Base-by-base conservation (phyloP, 169 alveolate species). In the Plasmodium vivax region DNA sequence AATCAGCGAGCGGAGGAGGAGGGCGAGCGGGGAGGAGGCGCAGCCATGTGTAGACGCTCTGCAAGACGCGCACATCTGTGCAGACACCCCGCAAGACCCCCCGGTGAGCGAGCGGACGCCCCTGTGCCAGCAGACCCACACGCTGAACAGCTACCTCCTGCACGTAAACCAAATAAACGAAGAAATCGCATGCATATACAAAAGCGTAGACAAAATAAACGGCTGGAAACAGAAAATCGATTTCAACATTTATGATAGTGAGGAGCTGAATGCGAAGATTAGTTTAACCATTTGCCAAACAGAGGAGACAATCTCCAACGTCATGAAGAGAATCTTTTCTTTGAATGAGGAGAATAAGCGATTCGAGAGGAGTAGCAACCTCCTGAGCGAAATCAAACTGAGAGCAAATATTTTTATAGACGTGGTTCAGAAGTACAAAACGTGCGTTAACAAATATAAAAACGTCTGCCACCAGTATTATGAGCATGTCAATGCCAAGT, bases 381-480 rank as follows among this genome's bases (percentile, higher is more conserved):
- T 85, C 51, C 19, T 85, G 14, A 85, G 93, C 23, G 93, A 85
- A 85, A 73, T 85, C 8, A 85, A 85, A 85, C 75, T 85, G 12
- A 56, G 93, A 10, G 38, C 80, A 47, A 85, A 85, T 43, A 85
- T 85, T 9, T 85, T 85, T 30, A 85, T 85, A 45, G 93, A 85
- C 51, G 43, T 85, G 4, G 85, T 85, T n/a, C 75, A 85, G n/a
- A 85, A 85, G 51, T 85, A 85, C 62, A 85, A 85, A 75, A 2
- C 62, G 2, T 85, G 93, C 19, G 45, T 85, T 34, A 85, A 85
- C 54, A 85, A 85, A 54, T 85, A 85, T 75, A 85, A 85, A 54
- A 85, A 73, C 54, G 62, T 85, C 12, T 85, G 93, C n/a, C 56
- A 73, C 27, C 93, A 85, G 3, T 85, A 85, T 73, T 85, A 85